Base-by-base conservation (phyloP, 805 yeast species). In the Maudiozyma bulderi region DNA sequence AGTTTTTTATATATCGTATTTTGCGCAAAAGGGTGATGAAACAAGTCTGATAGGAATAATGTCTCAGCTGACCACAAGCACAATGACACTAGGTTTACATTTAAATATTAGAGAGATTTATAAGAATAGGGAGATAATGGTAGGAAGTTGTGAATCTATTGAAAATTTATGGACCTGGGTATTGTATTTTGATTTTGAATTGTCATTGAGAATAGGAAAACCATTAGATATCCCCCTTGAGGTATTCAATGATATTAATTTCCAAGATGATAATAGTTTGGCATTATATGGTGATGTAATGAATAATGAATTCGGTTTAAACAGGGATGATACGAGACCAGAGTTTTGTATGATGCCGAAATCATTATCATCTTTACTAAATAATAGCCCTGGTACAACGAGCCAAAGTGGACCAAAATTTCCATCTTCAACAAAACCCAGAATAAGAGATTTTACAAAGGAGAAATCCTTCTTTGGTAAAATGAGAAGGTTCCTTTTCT, bases 161-260 rank as follows among this genome's bases (percentile, higher is more conserved):
- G 55, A 59, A 44, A 56, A 55, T 20, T 26, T 62, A n/a, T 65
- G 67, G 62, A 51, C 54, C 15, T 55, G 61, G 59, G 51, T 57
- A 1, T 29, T 63, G 9, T 57, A 50, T 38, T 42, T 52, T 8
- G 70, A 66, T 52, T 52, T 58, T 33, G 50, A 49, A 4, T 41
- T 53, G 1, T 50, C 69, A 1, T 54, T 57, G 29, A 56, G 56
- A 33, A 54, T 55, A 20, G 70, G 70, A 0, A 51, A 50, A 6
- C 57, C 60, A 2, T 37, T 59, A 30, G 44, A 49, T 42, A 48
- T 57, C 5, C n/a, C 43, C 14, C 26, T 34, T 7, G 41, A 42
- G 6, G n/a, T 28, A 5, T 56, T 48, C 38, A n/a, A 43, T 37
- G 51, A 50, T 44, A 34, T 43, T 26, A 48, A 52, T 33, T 53